Percentiles rank a stretch among this genome's conserved stretches.
Conservation (phyloP, 192 early-diverging fungal genomes). For the Diversispora epigaea region DNA sequence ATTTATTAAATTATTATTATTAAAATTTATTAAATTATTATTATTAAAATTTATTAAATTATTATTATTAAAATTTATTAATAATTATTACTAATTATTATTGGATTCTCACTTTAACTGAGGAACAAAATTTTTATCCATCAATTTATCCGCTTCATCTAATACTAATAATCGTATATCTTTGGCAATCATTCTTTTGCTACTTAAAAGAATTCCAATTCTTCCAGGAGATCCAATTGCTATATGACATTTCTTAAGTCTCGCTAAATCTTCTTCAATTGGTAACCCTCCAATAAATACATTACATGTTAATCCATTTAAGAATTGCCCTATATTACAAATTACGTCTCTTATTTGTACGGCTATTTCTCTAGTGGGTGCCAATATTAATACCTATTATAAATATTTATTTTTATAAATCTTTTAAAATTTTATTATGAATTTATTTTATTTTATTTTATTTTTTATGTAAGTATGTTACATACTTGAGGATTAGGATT, state of each 20-base stretch:
- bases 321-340: conserved; percentile 37
- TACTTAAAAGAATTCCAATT: conserved; percentile 44
- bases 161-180: conserved; percentile 51
- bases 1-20: neutral
- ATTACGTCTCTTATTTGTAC: conserved; percentile 61
- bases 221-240: conserved; percentile 58
- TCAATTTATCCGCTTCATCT: conserved; percentile 65
- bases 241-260: conserved; percentile 49
- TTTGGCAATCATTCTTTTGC: conserved; percentile 38
- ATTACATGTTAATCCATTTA: conserved; percentile 37
- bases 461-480: neutral
- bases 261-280: conserved; percentile 42
- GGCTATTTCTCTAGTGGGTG: conserved; percentile 64
- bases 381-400: conserved; percentile 50
- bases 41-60: neutral
- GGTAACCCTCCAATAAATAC: conserved; percentile 60
- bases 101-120: conserved; percentile 34
- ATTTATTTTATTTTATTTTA: neutral
- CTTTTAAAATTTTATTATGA: neutral
- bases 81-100: neutral
- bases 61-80: neutral
- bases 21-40: neutral
- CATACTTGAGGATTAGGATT: conserved; percentile 35
- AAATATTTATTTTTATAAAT: neutral
- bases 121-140: conserved; percentile 49